phyloP scores from a whole-genome alignment of 495 filamentous ascomycete species.

The Xylaria cubensis region DNA sequence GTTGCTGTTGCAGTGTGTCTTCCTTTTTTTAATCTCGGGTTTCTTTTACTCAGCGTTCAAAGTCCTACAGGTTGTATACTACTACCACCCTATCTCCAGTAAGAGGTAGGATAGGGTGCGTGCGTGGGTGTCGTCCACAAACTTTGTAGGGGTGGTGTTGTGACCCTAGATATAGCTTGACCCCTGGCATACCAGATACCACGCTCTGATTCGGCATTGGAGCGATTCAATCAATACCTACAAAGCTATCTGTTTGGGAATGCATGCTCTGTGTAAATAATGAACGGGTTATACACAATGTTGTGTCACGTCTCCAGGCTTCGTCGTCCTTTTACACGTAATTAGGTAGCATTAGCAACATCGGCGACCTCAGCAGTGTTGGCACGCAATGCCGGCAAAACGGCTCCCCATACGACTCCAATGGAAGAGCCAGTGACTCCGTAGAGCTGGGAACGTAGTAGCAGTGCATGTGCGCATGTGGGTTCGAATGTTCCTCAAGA shows the following conservation, averaged over 20 bases:
- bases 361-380: background rate
- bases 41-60: background rate
- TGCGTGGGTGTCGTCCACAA: background rate
- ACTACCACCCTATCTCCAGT: background rate
- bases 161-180: slow-evolving; percentile 9
- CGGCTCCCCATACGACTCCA: background rate
- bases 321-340: background rate
- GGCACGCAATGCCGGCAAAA: background rate
- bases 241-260: background rate
- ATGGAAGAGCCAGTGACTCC: background rate
- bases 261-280: background rate
- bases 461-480: background rate
- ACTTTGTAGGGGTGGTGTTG: background rate
- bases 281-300: background rate
- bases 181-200: background rate
- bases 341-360: background rate
- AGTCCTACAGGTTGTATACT: background rate
- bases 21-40: background rate
- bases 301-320: background rate
- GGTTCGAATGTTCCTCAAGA: background rate
- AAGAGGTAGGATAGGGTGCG: background rate
- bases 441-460: too few relatives aligned
- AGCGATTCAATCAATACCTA: background rate
- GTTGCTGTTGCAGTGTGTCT: background rate
- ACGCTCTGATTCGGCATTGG: background rate